A percentile compares a stretch with the other conserved stretches of the same genome.
These are phyloP conservation scores for Senecio squalidus DNA, from an alignment of 140 eudicot genomes.

Conservation along the genomic window DNA sequence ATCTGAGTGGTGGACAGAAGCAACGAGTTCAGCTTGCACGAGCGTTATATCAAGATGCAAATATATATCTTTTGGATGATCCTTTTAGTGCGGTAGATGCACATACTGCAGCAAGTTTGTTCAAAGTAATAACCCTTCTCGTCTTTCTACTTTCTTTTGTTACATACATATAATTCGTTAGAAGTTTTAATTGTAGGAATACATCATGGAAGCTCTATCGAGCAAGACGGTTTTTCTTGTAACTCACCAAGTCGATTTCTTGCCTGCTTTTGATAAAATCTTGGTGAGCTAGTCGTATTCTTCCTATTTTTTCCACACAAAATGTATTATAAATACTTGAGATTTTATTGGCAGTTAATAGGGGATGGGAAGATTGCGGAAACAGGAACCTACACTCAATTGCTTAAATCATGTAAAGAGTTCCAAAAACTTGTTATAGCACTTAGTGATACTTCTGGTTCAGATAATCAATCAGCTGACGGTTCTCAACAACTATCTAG, in stretches of 20 bases:
- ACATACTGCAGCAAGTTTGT: constrained; percentile 62
- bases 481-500: constrained; percentile 21
- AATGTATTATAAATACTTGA: background rate
- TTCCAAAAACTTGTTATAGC: constrained; percentile 49
- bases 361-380: constrained; percentile 44
- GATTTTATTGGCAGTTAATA: constrained; percentile 39
- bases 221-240: constrained; percentile 68
- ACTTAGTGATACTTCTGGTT: constrained; percentile 29
- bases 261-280: constrained; percentile 53
- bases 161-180: constrained; percentile 35
- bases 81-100: constrained; percentile 91
- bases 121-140: constrained; percentile 38
- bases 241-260: constrained; percentile 82
- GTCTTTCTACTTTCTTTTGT: constrained; percentile 6
- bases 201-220: constrained; percentile 53
- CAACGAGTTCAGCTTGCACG: constrained; percentile 80
- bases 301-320: background rate
- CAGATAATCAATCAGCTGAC: constrained; percentile 9
- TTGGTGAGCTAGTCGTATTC: constrained; percentile 33
- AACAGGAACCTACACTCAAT: constrained; percentile 41
- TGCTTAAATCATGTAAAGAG: constrained; percentile 40
- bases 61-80: constrained; percentile 66
- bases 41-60: constrained; percentile 67
- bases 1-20: constrained; percentile 80
- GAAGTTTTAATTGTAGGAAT: constrained; percentile 41